phyloP scores from a whole-genome alignment of 371 early-diverging fungal genomes.

The Mucor ambiguus region DNA sequence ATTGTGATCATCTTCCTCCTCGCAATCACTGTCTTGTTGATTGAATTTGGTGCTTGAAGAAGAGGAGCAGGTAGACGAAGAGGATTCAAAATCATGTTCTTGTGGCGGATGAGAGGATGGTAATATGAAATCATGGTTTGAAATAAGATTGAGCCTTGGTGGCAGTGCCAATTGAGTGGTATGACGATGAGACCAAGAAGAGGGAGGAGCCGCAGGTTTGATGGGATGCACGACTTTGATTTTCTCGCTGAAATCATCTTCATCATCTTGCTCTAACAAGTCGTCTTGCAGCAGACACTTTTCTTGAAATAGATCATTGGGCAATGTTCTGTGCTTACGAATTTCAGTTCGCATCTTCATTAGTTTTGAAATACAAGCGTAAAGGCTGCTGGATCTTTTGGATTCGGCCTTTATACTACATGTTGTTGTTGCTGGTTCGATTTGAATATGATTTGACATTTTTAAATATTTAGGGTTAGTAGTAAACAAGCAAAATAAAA shows the following conservation, averaged over 20 bases:
- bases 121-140: background rate
- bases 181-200: conserved; percentile 1
- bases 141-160: background rate
- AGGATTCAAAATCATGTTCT: background rate
- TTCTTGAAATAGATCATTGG: background rate
- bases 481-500: conserved; percentile 1
- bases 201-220: background rate
- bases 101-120: background rate
- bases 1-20: conserved; percentile 5
- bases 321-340: conserved; percentile 14
- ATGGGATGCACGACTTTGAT: background rate
- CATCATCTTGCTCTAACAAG: background rate
- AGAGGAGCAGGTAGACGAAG: background rate
- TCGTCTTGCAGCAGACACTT: background rate
- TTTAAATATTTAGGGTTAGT: background rate
- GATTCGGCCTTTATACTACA: background rate
- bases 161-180: conserved; percentile 14
- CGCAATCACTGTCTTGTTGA: conserved; percentile 3
- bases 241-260: conserved; percentile 8
- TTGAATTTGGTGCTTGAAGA: conserved; percentile 16
- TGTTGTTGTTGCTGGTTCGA: background rate
- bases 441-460: conserved; percentile 4
- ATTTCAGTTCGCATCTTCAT: conserved; percentile 14
- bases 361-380: conserved; percentile 18
- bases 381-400: conserved; percentile 16